Base-by-base conservation (phyloP, 306 rosid genomes). In the Lathyrus tuberosus region DNA sequence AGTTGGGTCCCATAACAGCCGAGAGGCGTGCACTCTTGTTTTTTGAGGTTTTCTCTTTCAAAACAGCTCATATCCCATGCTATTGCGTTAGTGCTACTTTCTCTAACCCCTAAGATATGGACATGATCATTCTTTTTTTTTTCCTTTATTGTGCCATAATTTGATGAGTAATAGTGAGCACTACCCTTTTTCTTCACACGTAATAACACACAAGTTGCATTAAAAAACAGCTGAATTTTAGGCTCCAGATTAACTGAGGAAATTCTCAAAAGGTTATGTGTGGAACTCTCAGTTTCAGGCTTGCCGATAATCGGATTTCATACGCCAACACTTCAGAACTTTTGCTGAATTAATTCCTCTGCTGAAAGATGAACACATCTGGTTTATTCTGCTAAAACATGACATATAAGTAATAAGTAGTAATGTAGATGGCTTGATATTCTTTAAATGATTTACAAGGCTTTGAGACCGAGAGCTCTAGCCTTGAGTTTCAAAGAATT, bases 401-500 rank as follows among this genome's bases (percentile, higher is more conserved):
- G 47, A 30, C 37, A 15, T 43, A 37, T 28, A 24, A 31, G 41
- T 33, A 66, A 22, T 10, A 70, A 30, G 65, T 18, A 56, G 33
- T 24, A 68, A 37, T 8, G 37, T 48, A 57, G 67, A 37, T 43
- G 58, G 38, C 37, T 64, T 12, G 22, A 57, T 26, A 58, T 17
- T 31, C 65, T 46, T 24, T 40, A 35, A 35, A 6, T 2, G 37
- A 18, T 70, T 92, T 74, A 87, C 35, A 70, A 60, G 66, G 90
- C 69, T 28, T 83, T 72, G 4, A 86, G 81, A 15, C 96, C 91
- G 1, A 89, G 81, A 42, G 87, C 81, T 70, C 63, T 75, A 28
- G 92, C 96, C 70, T 80, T 87, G 56, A 75, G 70, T 84, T 85
- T 94, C 73, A 94, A 57, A 0, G 88, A 81, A 51, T 84, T 94